phyloP scores from a whole-genome alignment of 805 yeast species.

The Kodamaea laetipori region DNA sequence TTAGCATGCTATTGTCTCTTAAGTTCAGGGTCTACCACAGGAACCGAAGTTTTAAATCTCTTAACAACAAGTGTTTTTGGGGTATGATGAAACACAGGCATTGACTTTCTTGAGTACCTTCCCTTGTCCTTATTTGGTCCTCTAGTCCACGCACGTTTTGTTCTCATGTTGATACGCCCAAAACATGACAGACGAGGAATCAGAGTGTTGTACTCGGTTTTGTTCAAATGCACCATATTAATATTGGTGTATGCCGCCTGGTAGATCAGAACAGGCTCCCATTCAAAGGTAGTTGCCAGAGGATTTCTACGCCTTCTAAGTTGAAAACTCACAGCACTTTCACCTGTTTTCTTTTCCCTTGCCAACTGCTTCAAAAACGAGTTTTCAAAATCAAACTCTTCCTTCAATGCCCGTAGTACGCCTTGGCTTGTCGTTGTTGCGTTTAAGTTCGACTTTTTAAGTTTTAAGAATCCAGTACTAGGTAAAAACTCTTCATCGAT shows the following conservation, averaged over 20 bases:
- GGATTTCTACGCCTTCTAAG: background rate
- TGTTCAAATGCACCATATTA: constrained; percentile 30
- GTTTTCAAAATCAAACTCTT: constrained; percentile 21
- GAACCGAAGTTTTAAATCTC: no score
- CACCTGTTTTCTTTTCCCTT: background rate
- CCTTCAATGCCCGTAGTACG: constrained; percentile 16
- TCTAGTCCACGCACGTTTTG: constrained; percentile 41
- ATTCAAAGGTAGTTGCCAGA: constrained; percentile 11
- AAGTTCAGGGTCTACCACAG: no score
- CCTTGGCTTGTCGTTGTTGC: constrained; percentile 16
- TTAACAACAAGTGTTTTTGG: background rate
- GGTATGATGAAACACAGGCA: background rate
- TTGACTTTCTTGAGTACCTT: background rate
- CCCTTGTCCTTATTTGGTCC: constrained; percentile 17
- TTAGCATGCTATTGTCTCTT: no score
- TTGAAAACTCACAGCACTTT: no score
- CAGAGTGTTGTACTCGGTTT: constrained; percentile 28
- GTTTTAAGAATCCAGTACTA: constrained; percentile 2
- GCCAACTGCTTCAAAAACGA: constrained; percentile 10
- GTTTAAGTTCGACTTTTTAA: constrained; percentile 9
- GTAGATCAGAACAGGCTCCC: constrained; percentile 37
- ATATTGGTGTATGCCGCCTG: constrained; percentile 34
- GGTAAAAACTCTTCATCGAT: constrained; percentile 7
- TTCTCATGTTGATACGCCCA: constrained; percentile 43
- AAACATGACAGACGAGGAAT: constrained; percentile 38